phyloP scores from a whole-genome alignment of 2,329 filamentous ascomycete species.

The Verticillium isaacii region DNA sequence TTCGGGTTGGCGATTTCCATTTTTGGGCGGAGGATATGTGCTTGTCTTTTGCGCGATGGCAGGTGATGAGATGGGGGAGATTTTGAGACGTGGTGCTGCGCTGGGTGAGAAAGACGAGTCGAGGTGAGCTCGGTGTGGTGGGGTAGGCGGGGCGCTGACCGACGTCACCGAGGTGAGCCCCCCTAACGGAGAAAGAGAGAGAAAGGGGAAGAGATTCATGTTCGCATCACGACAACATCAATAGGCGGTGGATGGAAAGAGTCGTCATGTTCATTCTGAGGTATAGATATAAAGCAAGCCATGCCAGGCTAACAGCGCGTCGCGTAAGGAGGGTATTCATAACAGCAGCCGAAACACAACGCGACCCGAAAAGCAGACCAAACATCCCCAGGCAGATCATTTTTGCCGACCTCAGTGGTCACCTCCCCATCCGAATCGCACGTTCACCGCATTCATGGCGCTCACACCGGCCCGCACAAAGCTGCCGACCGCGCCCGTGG shows the following conservation, averaged over 20 bases:
- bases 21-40: neutral
- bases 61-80: no score
- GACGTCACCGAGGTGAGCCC: neutral
- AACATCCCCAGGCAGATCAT: neutral
- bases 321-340: neutral
- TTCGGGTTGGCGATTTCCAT: constrained; percentile 47
- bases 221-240: neutral
- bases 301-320: neutral
- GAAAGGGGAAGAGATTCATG: no score
- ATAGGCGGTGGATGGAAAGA: neutral
- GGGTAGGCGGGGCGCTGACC: constrained; percentile 2
- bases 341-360: neutral
- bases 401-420: constrained; percentile 10
- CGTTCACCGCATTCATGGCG: constrained; percentile 48
- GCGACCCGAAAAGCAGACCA: neutral
- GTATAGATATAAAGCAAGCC: neutral
- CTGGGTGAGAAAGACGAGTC: neutral
- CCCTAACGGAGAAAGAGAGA: no score
- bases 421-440: constrained; percentile 49
- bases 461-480: constrained; percentile 43
- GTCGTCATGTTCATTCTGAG: neutral
- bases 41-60: neutral
- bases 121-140: neutral
- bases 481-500: constrained; percentile 33
- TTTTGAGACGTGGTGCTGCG: neutral